Conservation (phyloP, 495 filamentous ascomycete species). For the Talaromyces ruber region DNA sequence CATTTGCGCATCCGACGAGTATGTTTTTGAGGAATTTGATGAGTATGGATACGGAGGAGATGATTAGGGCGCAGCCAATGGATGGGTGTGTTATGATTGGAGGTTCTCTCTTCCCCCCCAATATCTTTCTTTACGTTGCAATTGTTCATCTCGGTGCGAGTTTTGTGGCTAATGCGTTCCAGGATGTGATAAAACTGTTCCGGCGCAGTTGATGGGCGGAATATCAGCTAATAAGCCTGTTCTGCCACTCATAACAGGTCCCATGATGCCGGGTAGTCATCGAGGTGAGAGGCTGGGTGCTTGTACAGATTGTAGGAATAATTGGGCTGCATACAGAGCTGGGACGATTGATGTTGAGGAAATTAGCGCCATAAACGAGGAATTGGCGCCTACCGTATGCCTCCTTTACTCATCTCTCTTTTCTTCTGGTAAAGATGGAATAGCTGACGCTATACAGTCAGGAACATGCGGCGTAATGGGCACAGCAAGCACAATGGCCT, state of each 20-base stretch:
- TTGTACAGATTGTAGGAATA: slow-evolving; percentile 59
- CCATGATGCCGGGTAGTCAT: slow-evolving; percentile 60
- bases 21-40: slow-evolving; percentile 63
- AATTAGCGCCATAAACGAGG: slow-evolving; percentile 56
- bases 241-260: slow-evolving; percentile 53
- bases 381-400: slow-evolving; percentile 52
- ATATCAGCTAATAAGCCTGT: slow-evolving; percentile 63
- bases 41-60: slow-evolving; percentile 68
- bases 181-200: slow-evolving; percentile 63
- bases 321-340: slow-evolving; percentile 57
- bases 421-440: too few relatives aligned
- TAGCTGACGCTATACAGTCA: slow-evolving; percentile 23
- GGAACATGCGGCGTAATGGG: slow-evolving; percentile 67
- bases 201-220: slow-evolving; percentile 60
- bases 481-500: slow-evolving; percentile 64
- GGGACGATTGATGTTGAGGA: slow-evolving; percentile 56
- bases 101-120: slow-evolving; percentile 24
- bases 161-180: background rate
- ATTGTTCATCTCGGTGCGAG: background rate
- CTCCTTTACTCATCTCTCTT: too few relatives aligned
- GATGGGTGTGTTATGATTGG: slow-evolving; percentile 59
- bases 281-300: slow-evolving; percentile 51
- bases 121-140: background rate
- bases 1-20: slow-evolving; percentile 55
- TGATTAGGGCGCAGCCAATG: slow-evolving; percentile 56